Conservation (phyloP, 2,329 filamentous ascomycete species). For the Cladophialophora chaetospira region DNA sequence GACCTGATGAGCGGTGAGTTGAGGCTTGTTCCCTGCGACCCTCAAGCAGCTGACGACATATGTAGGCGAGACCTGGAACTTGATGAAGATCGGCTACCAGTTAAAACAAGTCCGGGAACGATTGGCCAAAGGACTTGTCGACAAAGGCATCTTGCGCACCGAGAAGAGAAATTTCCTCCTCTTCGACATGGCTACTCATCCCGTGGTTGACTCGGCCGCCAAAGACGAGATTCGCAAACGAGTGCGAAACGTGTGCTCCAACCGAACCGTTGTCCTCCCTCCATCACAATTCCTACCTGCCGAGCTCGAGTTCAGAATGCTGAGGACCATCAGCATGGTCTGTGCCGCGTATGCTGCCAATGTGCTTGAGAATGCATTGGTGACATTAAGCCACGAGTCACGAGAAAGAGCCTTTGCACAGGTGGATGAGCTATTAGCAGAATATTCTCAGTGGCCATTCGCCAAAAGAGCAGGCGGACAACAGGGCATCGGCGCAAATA, state of each 20-base stretch:
- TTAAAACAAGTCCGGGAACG: conserved; percentile 98
- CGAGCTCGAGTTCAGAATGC: conserved; percentile 88
- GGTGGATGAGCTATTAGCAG: conserved; percentile 91
- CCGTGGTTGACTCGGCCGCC: conserved; percentile 90
- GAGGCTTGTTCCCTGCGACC: not conserved
- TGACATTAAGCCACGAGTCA: conserved; percentile 89
- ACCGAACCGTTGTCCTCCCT: conserved; percentile 88
- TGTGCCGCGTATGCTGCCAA: conserved; percentile 98
- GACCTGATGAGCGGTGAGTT: conserved; percentile 92
- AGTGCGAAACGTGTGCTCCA: conserved; percentile 88
- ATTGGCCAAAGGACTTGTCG: conserved; percentile 92
- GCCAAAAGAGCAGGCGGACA: conserved; percentile 74
- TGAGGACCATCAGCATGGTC: conserved; percentile 92
- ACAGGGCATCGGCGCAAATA: conserved; percentile 86
- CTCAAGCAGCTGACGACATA: not conserved
- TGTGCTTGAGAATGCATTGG: conserved; percentile 95
- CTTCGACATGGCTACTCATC: conserved; percentile 99
- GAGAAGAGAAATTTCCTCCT: conserved; percentile 99
- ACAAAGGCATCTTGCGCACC: conserved; percentile 97
- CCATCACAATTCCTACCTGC: conserved; percentile 88
- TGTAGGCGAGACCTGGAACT: conserved; percentile 95
- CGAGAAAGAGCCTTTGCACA: conserved; percentile 93
- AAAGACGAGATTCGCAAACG: conserved; percentile 96
- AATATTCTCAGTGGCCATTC: conserved; percentile 98
- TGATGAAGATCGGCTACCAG: conserved; percentile 99